Conservation (phyloP, 1,139 yeast species). For the Geotrichum siamense region DNA sequence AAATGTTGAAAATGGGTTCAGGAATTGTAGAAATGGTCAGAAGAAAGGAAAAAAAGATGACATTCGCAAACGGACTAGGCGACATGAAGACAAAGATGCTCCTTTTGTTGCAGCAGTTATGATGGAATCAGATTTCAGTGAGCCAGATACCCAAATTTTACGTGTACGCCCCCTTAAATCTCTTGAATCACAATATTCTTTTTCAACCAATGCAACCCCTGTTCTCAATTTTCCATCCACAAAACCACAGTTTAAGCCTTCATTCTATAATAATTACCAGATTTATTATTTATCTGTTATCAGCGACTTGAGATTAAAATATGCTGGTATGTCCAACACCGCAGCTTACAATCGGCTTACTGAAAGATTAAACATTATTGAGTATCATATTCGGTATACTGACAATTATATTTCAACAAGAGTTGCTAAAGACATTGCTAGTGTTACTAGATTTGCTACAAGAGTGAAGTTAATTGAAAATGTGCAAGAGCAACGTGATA, state of each 20-base stretch:
- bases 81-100: too few species aligned
- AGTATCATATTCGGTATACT: background rate
- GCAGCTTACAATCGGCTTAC: background rate
- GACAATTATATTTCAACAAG: too few species aligned
- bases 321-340: background rate
- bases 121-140: background rate
- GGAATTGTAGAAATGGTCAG: too few species aligned
- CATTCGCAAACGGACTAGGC: too few species aligned
- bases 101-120: too few species aligned
- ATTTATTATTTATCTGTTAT: background rate
- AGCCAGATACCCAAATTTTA: background rate
- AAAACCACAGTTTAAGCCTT: background rate
- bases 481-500: background rate
- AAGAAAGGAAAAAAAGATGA: too few species aligned
- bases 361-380: background rate
- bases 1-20: too few species aligned
- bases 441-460: background rate
- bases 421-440: background rate
- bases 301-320: background rate
- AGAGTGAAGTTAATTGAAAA: background rate
- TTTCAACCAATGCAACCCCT: background rate
- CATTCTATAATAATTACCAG: background rate
- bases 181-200: background rate
- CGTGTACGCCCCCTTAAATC: background rate
- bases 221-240: background rate